Conservation (phyloP, 495 filamentous ascomycete species). For the Daldinia loculata region DNA sequence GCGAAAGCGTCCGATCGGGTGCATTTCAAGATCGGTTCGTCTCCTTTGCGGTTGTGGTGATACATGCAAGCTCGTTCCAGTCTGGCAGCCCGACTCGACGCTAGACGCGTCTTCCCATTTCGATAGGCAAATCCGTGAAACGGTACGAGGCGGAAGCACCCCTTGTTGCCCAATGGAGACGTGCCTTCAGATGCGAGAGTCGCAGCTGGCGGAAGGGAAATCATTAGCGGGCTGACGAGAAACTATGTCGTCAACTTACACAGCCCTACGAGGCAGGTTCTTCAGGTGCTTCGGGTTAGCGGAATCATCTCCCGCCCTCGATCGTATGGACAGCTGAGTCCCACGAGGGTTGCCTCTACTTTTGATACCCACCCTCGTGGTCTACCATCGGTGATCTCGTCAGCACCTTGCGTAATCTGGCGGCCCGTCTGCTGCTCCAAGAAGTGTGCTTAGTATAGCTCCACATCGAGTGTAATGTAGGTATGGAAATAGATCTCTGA, state of each 20-base stretch:
- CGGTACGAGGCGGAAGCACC: slow-evolving; percentile 6
- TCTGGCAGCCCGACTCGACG: neutral
- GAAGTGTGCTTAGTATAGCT: neutral
- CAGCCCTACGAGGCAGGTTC: slow-evolving; percentile 32
- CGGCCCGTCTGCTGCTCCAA: slow-evolving; percentile 9
- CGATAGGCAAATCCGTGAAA: slow-evolving; percentile 14
- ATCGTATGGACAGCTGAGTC: neutral
- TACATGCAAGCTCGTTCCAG: neutral
- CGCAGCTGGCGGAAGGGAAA: slow-evolving; percentile 7
- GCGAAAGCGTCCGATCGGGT: neutral
- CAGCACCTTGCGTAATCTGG: slow-evolving; percentile 24
- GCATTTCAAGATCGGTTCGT: neutral
- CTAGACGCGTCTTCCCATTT: slow-evolving; percentile 4
- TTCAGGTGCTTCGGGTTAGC: slow-evolving; percentile 7
- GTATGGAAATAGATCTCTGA: slow-evolving; percentile 9
- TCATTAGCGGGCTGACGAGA: slow-evolving; percentile 1
- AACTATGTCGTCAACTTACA: neutral
- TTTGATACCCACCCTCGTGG: slow-evolving; percentile 14
- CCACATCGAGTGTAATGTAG: neutral
- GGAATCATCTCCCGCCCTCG: neutral
- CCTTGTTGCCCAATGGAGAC: neutral
- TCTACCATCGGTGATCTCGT: slow-evolving; percentile 3
- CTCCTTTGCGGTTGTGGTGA: slow-evolving; percentile 3
- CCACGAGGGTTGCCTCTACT: neutral
- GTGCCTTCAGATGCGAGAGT: neutral